Conservation (phyloP, 805 yeast species). For the Grigorovia humatica region DNA sequence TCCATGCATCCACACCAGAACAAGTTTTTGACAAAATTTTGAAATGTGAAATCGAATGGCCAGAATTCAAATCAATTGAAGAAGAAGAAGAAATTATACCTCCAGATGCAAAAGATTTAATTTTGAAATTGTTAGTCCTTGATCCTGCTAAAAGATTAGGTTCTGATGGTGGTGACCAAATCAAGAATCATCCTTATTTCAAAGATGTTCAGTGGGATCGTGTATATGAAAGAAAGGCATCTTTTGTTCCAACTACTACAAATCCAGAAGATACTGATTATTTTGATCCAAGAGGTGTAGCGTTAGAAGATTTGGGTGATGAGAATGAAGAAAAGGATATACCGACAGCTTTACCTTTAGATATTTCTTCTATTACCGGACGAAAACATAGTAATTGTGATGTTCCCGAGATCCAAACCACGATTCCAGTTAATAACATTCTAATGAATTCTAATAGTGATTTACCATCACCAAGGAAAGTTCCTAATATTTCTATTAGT, state of each 20-base stretch:
- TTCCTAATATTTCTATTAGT: constrained; percentile 7
- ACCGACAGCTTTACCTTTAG: background rate
- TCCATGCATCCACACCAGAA: constrained; percentile 72
- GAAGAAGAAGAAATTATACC: constrained; percentile 47
- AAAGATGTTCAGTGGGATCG: constrained; percentile 61
- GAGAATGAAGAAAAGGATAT: constrained; percentile 6
- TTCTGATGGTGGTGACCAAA: constrained; percentile 65
- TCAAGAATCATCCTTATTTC: constrained; percentile 72
- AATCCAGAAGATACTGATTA: constrained; percentile 86
- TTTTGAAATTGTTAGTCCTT: constrained; percentile 47
- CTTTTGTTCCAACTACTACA: constrained; percentile 71
- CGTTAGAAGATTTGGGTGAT: constrained; percentile 33
- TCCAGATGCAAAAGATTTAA: constrained; percentile 64
- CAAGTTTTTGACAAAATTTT: constrained; percentile 75
- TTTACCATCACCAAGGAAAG: constrained; percentile 4
- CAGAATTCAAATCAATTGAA: constrained; percentile 42
- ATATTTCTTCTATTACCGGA: background rate
- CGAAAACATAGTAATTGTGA: constrained; percentile 7
- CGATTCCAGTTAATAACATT: background rate
- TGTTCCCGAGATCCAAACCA: constrained; percentile 11
- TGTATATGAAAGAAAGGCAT: constrained; percentile 59
- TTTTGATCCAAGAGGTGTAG: constrained; percentile 86
- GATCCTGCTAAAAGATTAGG: constrained; percentile 69
- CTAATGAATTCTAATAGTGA: background rate
- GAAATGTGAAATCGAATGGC: constrained; percentile 75